Base-by-base conservation (phyloP, 2,329 filamentous ascomycete species). In the Alternaria sp. region DNA sequence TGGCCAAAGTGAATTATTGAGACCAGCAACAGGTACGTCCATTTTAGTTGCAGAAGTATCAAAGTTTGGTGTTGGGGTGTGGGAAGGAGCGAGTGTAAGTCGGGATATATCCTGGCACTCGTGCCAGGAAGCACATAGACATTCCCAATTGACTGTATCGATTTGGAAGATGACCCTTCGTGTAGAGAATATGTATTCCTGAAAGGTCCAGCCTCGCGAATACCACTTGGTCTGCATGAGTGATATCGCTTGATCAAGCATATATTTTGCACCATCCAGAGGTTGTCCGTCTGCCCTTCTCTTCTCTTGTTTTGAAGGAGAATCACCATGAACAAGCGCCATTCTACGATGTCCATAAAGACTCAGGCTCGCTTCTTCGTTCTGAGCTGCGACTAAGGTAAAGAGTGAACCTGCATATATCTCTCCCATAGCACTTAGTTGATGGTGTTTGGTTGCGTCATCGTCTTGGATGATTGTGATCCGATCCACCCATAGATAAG, bases 201-300 rank as follows among this genome's bases (percentile, higher is more conserved):
- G 66, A 24, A 66, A 62, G 11, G 66, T 66, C 68, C 63, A 66
- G 7, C 61, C 63, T 36, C 68, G 44, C 20, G 63, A 64, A 32
- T 57, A 60, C 63, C 65, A 67, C 9, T 51, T 51, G 3, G 16
- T 57, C 39, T 22, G 48, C 62, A 64, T 66, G 3, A 66, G 48
- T 2, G 39, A 20, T 43, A 61, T 20, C 7, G 46, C 43, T 41
- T 55, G 51, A 4, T 32, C 32, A 11, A 53, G 32, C 56, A 60
- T 56, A 4, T 48, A n/a, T 24, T 54, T 26, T n/a, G 32, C 39
- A 32, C n/a, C 26, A 18, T 26, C 18, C 26, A 14, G 5, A 16
- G 26, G 7, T 28, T 30, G 16, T 18, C 43, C 26, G 43, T 47
- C n/a, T 9, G 5, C 6, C 18, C 1, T 30, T 18, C 4, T 32